Percentiles rank a stretch among this genome's conserved stretches.
Conservation (phyloP, 106 monocot genomes). For the Allium fistulosum region DNA sequence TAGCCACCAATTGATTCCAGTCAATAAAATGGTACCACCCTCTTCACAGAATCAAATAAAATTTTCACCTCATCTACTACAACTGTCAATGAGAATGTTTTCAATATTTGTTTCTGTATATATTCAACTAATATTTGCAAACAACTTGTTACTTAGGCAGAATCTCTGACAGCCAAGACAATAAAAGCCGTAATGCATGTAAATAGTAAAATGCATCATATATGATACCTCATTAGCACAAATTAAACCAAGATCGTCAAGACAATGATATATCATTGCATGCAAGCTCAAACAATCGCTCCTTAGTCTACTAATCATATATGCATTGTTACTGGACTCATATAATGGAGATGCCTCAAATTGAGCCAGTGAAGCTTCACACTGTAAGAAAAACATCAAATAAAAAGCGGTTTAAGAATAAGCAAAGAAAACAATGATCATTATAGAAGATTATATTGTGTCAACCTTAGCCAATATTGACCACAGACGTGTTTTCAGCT, state of each 20-base stretch:
- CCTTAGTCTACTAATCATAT: conserved; percentile 32
- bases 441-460: not conserved
- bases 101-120: too few relatives aligned
- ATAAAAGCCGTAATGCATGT: too few relatives aligned
- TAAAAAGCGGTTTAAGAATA: not conserved
- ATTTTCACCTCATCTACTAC: too few relatives aligned
- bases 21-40: too few relatives aligned
- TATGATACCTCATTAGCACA: conserved; percentile 63
- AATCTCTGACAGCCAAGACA: too few relatives aligned
- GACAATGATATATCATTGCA: conserved; percentile 51
- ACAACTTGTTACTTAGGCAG: too few relatives aligned
- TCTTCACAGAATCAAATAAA: too few relatives aligned
- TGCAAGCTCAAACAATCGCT: conserved; percentile 34
- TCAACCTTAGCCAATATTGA: conserved; percentile 20
- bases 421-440: not conserved
- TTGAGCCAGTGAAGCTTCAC: conserved; percentile 27
- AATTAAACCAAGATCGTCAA: conserved; percentile 72
- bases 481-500: conserved; percentile 32
- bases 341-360: conserved; percentile 16
- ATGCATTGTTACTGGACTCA: conserved; percentile 37
- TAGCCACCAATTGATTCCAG: too few relatives aligned
- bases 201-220: too few relatives aligned
- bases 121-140: too few relatives aligned
- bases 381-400: conserved; percentile 28
- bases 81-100: too few relatives aligned